These are phyloP conservation scores for Penicillium brevicompactum DNA, from an alignment of 2,329 filamentous ascomycete genomes.

Conservation along the genomic window DNA sequence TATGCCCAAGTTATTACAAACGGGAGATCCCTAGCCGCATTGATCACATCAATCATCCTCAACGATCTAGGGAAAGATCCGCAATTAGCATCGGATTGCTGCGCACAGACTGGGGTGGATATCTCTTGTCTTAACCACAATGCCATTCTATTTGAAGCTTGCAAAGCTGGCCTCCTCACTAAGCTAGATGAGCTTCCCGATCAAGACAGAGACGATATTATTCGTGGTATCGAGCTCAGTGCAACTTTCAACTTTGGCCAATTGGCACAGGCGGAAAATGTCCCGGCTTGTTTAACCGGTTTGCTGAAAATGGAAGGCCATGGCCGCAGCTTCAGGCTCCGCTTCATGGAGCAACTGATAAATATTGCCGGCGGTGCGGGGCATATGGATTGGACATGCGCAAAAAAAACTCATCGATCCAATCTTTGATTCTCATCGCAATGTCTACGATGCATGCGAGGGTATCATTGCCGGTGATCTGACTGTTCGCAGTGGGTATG, in stretches of 20 bases:
- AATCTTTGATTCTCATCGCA: slow-evolving; percentile 16
- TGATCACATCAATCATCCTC: slow-evolving; percentile 17
- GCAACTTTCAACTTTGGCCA: slow-evolving; percentile 20
- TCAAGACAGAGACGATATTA: slow-evolving; percentile 6
- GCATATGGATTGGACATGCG: slow-evolving; percentile 17
- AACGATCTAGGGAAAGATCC: slow-evolving; percentile 20
- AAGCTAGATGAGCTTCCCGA: slow-evolving; percentile 4
- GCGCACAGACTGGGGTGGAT: slow-evolving; percentile 8
- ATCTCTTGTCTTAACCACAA: slow-evolving; percentile 17
- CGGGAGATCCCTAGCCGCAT: slow-evolving; percentile 7
- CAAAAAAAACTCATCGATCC: slow-evolving; percentile 17
- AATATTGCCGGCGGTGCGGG: slow-evolving; percentile 18
- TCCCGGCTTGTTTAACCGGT: slow-evolving; percentile 9
- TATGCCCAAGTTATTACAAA: slow-evolving; percentile 7
- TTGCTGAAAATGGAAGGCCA: slow-evolving; percentile 6
- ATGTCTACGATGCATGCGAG: slow-evolving; percentile 19
- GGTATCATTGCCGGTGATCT: slow-evolving; percentile 11
- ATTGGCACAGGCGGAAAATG: slow-evolving; percentile 17
- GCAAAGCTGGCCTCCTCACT: slow-evolving; percentile 6
- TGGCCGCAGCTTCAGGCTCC: slow-evolving; percentile 11
- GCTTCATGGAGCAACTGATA: slow-evolving; percentile 19
- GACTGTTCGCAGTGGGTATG: slow-evolving; percentile 14
- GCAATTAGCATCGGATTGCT: slow-evolving; percentile 13
- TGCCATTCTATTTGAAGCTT: slow-evolving; percentile 15
- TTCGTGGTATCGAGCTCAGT: slow-evolving; percentile 13